phyloP scores from a whole-genome alignment of 2,329 filamentous ascomycete species.

The Exophiala spinifera region DNA sequence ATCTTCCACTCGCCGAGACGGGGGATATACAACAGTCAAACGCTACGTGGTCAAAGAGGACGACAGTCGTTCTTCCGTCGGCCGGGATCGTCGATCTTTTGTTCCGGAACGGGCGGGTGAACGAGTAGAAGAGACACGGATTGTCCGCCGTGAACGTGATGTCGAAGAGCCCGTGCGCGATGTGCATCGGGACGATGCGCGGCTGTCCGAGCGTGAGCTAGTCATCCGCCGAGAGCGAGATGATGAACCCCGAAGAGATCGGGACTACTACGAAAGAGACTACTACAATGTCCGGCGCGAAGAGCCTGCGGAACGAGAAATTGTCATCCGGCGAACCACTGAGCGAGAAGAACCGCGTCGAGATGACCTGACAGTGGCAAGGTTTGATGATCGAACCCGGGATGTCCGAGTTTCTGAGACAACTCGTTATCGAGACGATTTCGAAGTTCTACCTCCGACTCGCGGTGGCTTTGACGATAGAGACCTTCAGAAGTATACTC shows the following conservation, averaged over 20 bases:
- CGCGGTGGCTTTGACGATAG: conserved; percentile 33
- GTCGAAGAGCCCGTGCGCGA: conserved; percentile 33
- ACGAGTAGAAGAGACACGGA: conserved; percentile 45
- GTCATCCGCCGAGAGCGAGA: conserved; percentile 25
- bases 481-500: conserved; percentile 51
- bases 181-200: conserved; percentile 28
- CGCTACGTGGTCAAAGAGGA: conserved; percentile 53
- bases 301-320: conserved; percentile 39
- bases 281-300: conserved; percentile 37
- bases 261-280: conserved; percentile 34
- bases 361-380: conserved; percentile 35
- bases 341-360: conserved; percentile 52
- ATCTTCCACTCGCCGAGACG: conserved; percentile 37
- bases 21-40: conserved; percentile 55
- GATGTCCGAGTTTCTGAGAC: conserved; percentile 44
- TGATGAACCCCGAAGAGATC: conserved; percentile 19
- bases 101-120: conserved; percentile 40
- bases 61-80: conserved; percentile 38
- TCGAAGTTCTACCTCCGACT: conserved; percentile 38
- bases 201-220: conserved; percentile 23
- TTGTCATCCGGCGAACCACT: conserved; percentile 44
- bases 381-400: conserved; percentile 36
- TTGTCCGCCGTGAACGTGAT: conserved; percentile 41
- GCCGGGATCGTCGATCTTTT: conserved; percentile 32
- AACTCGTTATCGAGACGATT: conserved; percentile 42